These are phyloP conservation scores for Echria macrotheca DNA, from an alignment of 495 filamentous ascomycete genomes.

Conservation along the genomic window DNA sequence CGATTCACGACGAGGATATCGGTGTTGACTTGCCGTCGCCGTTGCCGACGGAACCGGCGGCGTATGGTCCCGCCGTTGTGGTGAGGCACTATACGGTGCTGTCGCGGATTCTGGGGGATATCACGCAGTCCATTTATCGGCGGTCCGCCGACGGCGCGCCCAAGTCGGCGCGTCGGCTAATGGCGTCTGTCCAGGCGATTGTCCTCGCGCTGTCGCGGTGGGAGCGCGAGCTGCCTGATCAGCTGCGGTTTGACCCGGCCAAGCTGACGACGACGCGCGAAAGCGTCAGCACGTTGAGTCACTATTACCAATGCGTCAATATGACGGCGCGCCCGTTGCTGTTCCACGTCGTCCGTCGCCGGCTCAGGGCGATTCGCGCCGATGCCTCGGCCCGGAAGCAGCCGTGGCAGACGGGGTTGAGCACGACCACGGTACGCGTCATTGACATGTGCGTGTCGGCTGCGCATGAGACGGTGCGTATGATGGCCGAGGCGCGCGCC, in stretches of 20 bases:
- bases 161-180: conserved; percentile 37
- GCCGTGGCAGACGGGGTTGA: conserved; percentile 40
- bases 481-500: conserved; percentile 40
- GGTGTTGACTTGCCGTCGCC: conserved; percentile 36
- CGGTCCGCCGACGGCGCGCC: conserved; percentile 31
- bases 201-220: conserved; percentile 39
- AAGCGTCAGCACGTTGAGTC: conserved; percentile 41
- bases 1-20: conserved; percentile 48
- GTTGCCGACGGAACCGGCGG: conserved; percentile 15
- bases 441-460: conserved; percentile 45
- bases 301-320: conserved; percentile 49
- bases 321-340: conserved; percentile 47
- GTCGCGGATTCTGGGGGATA: conserved; percentile 40
- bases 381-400: conserved; percentile 15
- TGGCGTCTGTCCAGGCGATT: conserved; percentile 43
- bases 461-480: conserved; percentile 41
- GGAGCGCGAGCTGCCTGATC: conserved; percentile 36
- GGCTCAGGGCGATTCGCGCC: conserved; percentile 26
- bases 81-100: conserved; percentile 43
- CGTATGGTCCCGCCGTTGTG: conserved; percentile 42
- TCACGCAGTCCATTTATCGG: conserved; percentile 45
- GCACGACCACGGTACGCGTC: conserved; percentile 38
- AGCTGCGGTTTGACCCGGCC: conserved; percentile 40
- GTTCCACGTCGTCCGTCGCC: conserved; percentile 44
- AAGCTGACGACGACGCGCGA: conserved; percentile 39